A percentile compares a stretch with the other conserved stretches of the same genome.
phyloP scores from a whole-genome alignment of 345 rosid genomes.

The Sonneratia caseolaris region DNA sequence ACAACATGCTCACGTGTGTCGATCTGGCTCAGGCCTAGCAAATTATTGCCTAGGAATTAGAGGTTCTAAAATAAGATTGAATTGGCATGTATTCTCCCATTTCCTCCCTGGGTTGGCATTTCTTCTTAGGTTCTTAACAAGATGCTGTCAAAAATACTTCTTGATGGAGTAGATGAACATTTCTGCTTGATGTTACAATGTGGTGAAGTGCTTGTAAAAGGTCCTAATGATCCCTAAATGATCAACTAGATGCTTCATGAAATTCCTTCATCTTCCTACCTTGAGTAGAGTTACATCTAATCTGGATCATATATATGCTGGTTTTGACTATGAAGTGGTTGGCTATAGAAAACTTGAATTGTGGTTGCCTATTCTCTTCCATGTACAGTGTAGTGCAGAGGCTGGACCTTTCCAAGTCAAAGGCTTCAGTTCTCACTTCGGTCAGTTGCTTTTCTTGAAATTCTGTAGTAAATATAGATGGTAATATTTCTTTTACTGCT shows the following conservation, averaged over 20 bases:
- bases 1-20: no score
- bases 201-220: background rate
- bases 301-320: background rate
- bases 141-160: background rate
- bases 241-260: background rate
- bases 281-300: background rate
- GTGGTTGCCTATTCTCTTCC: constrained; percentile 16
- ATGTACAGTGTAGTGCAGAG: constrained; percentile 82
- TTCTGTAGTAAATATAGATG: background rate
- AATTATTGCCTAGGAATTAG: no score
- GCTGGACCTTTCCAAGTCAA: constrained; percentile 92
- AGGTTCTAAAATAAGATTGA: no score
- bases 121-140: background rate
- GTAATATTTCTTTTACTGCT: constrained; percentile 3
- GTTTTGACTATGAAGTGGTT: background rate
- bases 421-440: constrained; percentile 96
- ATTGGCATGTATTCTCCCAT: background rate
- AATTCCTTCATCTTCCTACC: background rate
- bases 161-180: background rate
- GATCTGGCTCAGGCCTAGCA: no score
- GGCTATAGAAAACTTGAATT: background rate
- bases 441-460: constrained; percentile 36
- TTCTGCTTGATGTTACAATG: background rate
- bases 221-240: background rate
- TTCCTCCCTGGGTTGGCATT: background rate